These are phyloP conservation scores for Candida coquimbonensis DNA, from an alignment of 805 yeast genomes.

Conservation along the genomic window DNA sequence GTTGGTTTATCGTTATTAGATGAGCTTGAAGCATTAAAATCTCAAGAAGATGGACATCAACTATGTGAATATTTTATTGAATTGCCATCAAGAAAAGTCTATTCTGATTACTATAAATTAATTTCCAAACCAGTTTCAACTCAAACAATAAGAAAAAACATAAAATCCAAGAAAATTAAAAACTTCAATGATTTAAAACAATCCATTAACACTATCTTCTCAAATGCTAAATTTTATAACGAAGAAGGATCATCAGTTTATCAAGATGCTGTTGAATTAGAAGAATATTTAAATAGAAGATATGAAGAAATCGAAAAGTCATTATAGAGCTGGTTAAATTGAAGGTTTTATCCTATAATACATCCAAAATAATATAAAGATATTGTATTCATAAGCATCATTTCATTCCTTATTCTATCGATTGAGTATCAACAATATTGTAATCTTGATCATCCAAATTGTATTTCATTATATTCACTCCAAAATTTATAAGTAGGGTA, in stretches of 20 bases:
- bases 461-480: too few relatives aligned
- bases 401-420: not conserved
- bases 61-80: slow-evolving; percentile 53
- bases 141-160: slow-evolving; percentile 50
- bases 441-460: too few relatives aligned
- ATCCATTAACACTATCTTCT: slow-evolving; percentile 66
- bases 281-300: slow-evolving; percentile 63
- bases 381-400: not conserved
- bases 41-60: slow-evolving; percentile 39
- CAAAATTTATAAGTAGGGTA: not conserved
- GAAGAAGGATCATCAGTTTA: slow-evolving; percentile 88
- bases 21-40: slow-evolving; percentile 34
- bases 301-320: slow-evolving; percentile 14
- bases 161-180: slow-evolving; percentile 42
- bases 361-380: not conserved
- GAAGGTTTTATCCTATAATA: not conserved
- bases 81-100: slow-evolving; percentile 64
- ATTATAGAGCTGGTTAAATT: not conserved
- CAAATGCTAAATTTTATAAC: slow-evolving; percentile 81
- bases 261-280: slow-evolving; percentile 68
- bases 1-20: slow-evolving; percentile 35
- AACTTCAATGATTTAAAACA: slow-evolving; percentile 43
- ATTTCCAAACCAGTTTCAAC: slow-evolving; percentile 60
- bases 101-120: slow-evolving; percentile 73
- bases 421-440: too few relatives aligned